Evolutionary conservation across 768 basidiomycete species (phyloP).

Genomic region (Hypholoma sublateritium): DNA sequence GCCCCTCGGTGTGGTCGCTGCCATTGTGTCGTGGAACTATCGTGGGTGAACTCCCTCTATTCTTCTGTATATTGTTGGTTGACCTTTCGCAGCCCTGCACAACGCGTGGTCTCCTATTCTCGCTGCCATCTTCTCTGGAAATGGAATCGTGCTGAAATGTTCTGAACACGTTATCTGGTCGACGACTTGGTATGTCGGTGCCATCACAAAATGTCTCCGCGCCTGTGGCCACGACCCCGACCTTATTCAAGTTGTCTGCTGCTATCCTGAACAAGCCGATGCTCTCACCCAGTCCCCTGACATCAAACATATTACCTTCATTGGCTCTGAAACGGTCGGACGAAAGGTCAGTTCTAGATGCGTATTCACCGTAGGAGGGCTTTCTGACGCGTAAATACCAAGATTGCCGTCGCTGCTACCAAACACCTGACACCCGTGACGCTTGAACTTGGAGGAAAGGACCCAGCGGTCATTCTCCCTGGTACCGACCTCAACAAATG

Average conservation of each 20-base stretch:
- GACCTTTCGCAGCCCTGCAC: conserved; percentile 65
- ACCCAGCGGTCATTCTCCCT: conserved; percentile 88
- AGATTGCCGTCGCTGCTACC: conserved; percentile 85
- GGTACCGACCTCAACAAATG: conserved; percentile 81
- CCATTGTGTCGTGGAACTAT: conserved; percentile 95
- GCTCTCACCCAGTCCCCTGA: conserved; percentile 74
- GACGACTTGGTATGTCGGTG: conserved; percentile 77
- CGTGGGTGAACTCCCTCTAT: conserved; percentile 44
- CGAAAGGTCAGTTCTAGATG: conserved; percentile 49
- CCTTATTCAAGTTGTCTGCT: conserved; percentile 89
- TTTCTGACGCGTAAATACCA: neutral
- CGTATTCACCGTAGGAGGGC: conserved; percentile 1
- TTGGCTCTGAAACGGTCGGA: conserved; percentile 79
- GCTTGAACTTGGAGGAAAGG: conserved; percentile 93
- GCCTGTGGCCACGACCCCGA: conserved; percentile 83
- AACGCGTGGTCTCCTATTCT: conserved; percentile 94
- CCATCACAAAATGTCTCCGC: conserved; percentile 72
- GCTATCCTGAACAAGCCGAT: conserved; percentile 85
- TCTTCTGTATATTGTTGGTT: neutral
- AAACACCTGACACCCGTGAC: conserved; percentile 88
- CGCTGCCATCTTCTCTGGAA: conserved; percentile 88
- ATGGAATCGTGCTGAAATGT: conserved; percentile 88
- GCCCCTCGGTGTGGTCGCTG: conserved; percentile 90
- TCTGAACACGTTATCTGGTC: conserved; percentile 95
- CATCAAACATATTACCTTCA: conserved; percentile 95